Base-by-base conservation (phyloP, 2,329 filamentous ascomycete genomes). In the Exophiala dermatitidis region DNA sequence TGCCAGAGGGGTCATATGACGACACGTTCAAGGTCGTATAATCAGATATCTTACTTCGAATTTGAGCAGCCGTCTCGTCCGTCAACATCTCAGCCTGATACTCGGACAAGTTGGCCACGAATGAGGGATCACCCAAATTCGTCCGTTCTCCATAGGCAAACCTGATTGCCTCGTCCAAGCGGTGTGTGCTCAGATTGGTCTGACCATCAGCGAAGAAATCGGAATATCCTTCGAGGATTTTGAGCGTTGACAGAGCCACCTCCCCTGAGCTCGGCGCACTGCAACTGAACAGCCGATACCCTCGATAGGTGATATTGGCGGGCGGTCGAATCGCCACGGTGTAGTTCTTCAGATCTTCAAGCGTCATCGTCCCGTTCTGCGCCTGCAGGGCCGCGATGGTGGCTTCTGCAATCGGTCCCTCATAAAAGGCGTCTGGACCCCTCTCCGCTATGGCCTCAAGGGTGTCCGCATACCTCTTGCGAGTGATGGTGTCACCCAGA, bases 111-210 rank as follows among this genome's bases (percentile, higher is more conserved):
- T 80, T 80, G 0, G 75, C 61, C 3, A 94, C 80, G 66, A 85
- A 95, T 1, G 72, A 74, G 0, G 91, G 93, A 67, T 97, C 93
- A 3, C 90, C 91, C 0, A 97, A 78, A 30, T 84, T 77, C n/a
- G 82, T 77, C 53, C 90, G 83, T 62, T 85, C 74, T 3, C 85
- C 90, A 66, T 96, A 97, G 2, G 82, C 90, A 67, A 95, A 97
- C 26, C 89, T 81, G 73, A 95, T 88, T 8, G 90, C 86, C 74
- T 97, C 93, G 64, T 89, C 82, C 60, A 95, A 78, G 9, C 87
- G 81, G 69, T 97, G 93, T 0, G 84, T 85, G 36, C 84, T 88
- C 0, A 94, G 72, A 61, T 88, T 84, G 19, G 79, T 60, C 12
- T 69, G 71, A 41, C 79, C 72, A 1, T 72, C 69, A 8, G 81